Percentiles rank a stretch among this genome's conserved stretches.
Conservation (phyloP, 257 asterid genomes). For the Forsythia suspensa region DNA sequence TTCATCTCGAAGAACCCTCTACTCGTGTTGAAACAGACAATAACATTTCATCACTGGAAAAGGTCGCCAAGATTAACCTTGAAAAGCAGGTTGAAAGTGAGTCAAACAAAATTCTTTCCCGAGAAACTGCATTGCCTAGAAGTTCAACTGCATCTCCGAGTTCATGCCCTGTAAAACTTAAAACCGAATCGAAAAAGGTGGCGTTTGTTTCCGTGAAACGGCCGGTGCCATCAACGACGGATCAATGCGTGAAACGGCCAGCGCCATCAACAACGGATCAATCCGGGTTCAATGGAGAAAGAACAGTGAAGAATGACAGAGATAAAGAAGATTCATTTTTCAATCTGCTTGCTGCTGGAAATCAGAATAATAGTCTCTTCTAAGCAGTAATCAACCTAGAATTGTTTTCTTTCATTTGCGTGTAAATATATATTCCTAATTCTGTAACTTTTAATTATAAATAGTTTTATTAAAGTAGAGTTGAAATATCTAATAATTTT, state of each 20-base stretch:
- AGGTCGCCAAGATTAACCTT: neutral
- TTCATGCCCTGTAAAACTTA: slow-evolving; percentile 28
- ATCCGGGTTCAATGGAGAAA: slow-evolving; percentile 22
- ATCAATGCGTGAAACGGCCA: slow-evolving; percentile 44
- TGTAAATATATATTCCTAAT: neutral
- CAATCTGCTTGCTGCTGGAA: slow-evolving; percentile 52
- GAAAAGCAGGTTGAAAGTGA: slow-evolving; percentile 16
- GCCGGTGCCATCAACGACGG: slow-evolving; percentile 34
- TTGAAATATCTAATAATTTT: too few species aligned
- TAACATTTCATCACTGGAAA: slow-evolving; percentile 6
- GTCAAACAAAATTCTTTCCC: neutral
- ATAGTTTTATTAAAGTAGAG: too few species aligned
- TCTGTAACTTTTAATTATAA: too few species aligned
- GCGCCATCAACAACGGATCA: slow-evolving; percentile 33
- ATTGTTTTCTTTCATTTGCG: neutral
- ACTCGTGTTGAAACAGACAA: neutral
- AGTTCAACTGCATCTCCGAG: slow-evolving; percentile 21
- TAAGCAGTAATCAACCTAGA: slow-evolving; percentile 12
- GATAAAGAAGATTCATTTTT: slow-evolving; percentile 55
- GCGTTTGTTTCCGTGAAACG: slow-evolving; percentile 69
- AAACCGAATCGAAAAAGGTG: slow-evolving; percentile 40
- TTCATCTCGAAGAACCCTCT: slow-evolving; percentile 9
- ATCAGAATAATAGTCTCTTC: slow-evolving; percentile 33
- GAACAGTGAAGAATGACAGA: slow-evolving; percentile 30
- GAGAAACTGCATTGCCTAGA: slow-evolving; percentile 2